Percentiles rank a stretch among this genome's conserved stretches.
These are phyloP conservation scores for Pezicula carpinea DNA, from an alignment of 2,329 filamentous ascomycete species.

Conservation along the genomic window DNA sequence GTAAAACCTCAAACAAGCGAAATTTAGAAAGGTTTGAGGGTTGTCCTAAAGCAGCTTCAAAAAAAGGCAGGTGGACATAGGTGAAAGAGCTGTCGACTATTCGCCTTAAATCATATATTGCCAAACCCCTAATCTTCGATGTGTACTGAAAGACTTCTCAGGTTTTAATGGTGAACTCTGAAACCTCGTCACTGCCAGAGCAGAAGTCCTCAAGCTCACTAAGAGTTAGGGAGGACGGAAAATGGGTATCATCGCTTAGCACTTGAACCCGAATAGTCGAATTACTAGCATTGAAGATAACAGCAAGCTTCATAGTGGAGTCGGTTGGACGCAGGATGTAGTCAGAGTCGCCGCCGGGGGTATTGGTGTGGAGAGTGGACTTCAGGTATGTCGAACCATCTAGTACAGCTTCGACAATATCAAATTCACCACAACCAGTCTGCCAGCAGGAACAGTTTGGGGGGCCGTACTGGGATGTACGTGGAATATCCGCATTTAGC, in stretches of 20 bases:
- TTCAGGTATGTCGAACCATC: slow-evolving; percentile 62
- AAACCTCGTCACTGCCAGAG: not conserved
- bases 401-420: slow-evolving; percentile 68
- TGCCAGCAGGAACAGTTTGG: slow-evolving; percentile 29
- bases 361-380: slow-evolving; percentile 63
- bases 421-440: slow-evolving; percentile 70
- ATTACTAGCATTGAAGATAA: slow-evolving; percentile 51
- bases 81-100: too few species aligned
- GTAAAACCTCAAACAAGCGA: too few species aligned
- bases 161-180: not conserved
- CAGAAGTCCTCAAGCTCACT: not conserved
- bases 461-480: not conserved
- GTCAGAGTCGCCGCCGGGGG: slow-evolving; percentile 62
- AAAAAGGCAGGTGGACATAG: too few species aligned
- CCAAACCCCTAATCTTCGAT: not conserved
- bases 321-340: slow-evolving; percentile 65
- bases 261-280: slow-evolving; percentile 52
- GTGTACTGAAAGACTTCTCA: not conserved
- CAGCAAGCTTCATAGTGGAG: slow-evolving; percentile 57
- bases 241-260: slow-evolving; percentile 30
- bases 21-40: too few species aligned
- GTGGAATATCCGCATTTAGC: slow-evolving; percentile 26
- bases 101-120: not conserved
- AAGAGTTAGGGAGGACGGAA: not conserved
- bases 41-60: too few species aligned